Conservation (phyloP, 495 filamentous ascomycete species). For the Lentithecium fluviatile region DNA sequence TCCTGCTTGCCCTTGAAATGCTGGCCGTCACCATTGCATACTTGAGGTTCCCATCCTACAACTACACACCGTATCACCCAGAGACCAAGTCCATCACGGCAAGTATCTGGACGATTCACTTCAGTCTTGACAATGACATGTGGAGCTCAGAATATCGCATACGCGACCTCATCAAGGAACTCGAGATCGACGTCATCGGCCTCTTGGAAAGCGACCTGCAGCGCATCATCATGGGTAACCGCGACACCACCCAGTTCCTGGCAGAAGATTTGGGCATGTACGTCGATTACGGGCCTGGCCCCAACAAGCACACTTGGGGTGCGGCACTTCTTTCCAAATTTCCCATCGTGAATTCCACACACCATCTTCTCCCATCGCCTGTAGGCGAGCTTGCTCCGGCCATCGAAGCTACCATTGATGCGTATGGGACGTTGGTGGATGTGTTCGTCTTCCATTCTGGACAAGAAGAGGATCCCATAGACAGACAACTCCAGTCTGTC, state of each 20-base stretch:
- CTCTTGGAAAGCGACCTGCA: conserved; percentile 92
- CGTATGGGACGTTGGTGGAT: conserved; percentile 86
- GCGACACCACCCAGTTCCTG: conserved; percentile 91
- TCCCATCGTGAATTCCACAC: conserved; percentile 94
- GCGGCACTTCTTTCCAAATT: conserved; percentile 92
- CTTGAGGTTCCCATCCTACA: conserved; percentile 89
- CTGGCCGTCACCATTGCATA: conserved; percentile 79
- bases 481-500: conserved; percentile 81
- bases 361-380: conserved; percentile 89
- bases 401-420: conserved; percentile 91
- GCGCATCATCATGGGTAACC: conserved; percentile 99
- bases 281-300: conserved; percentile 93
- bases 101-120: conserved; percentile 99
- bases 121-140: conserved; percentile 98
- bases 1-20: conserved; percentile 70
- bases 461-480: conserved; percentile 95
- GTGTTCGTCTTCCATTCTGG: conserved; percentile 99
- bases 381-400: conserved; percentile 94
- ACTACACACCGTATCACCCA: conserved; percentile 86
- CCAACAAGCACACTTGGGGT: conserved; percentile 99
- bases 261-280: conserved; percentile 98
- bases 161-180: conserved; percentile 85
- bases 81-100: conserved; percentile 83
- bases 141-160: conserved; percentile 95
- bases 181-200: conserved; percentile 93